Evolutionary conservation across 1,139 yeast species (phyloP).

Genomic region (Hansenula lynferdii): DNA sequence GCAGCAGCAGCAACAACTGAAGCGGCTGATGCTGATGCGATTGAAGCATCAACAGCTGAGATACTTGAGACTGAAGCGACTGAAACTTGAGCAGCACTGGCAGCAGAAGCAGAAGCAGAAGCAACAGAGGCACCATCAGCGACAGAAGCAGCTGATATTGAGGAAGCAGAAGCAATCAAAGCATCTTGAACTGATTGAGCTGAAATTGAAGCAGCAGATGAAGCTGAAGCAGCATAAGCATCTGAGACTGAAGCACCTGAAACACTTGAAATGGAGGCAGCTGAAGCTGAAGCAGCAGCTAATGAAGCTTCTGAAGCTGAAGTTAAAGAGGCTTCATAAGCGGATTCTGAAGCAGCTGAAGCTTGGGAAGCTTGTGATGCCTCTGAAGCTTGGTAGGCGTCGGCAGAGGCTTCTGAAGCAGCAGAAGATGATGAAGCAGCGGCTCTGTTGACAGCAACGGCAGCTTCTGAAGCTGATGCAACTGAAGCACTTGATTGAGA

Average conservation of each 20-base stretch:
- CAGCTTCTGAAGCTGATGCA: slow-evolving; percentile 7
- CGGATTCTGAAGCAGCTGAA: background rate
- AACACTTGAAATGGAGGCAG: slow-evolving; percentile 6
- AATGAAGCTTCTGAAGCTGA: slow-evolving; percentile 2
- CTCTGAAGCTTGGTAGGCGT: too few species aligned
- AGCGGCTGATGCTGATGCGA: slow-evolving; percentile 29
- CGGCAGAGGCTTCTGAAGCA: background rate
- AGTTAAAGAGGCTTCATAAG: background rate
- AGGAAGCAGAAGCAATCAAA: slow-evolving; percentile 9
- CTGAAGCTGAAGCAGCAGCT: slow-evolving; percentile 11
- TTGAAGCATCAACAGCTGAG: background rate
- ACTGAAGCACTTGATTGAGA: too few species aligned
- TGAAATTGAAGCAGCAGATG: slow-evolving; percentile 20
- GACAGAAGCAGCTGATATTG: slow-evolving; percentile 12
- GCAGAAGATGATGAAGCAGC: slow-evolving; percentile 4
- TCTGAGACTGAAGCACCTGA: slow-evolving; percentile 11
- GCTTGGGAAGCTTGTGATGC: slow-evolving; percentile 14
- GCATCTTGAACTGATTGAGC: slow-evolving; percentile 15
- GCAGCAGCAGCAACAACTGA: slow-evolving; percentile 30
- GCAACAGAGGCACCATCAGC: slow-evolving; percentile 6
- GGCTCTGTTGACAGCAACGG: slow-evolving; percentile 11
- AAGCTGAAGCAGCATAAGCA: slow-evolving; percentile 18
- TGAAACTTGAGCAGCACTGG: slow-evolving; percentile 9
- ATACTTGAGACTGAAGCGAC: slow-evolving; percentile 1
- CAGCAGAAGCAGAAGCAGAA: slow-evolving; percentile 9